Base-by-base conservation (phyloP, 331 rosid genomes). In the Acacia pycnantha region DNA sequence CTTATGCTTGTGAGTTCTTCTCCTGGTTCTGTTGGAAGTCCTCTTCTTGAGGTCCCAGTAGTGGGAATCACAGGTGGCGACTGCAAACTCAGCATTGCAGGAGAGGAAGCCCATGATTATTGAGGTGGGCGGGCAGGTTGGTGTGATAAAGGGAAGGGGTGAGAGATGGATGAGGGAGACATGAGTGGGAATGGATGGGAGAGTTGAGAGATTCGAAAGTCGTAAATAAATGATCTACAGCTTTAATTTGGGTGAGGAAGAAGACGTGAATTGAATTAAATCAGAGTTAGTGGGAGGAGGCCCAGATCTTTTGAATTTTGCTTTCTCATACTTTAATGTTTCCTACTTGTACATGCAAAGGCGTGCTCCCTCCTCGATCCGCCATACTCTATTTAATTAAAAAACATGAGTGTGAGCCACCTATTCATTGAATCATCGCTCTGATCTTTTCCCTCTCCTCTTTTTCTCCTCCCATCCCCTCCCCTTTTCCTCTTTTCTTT, bases 41-140 rank as follows among this genome's bases (percentile, higher is more conserved):
- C 40, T 86, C n/a, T 81, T 85, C 31, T 79, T 90, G 87, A 88
- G 88, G 68, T 90, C 85, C 86, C 84, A 87, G 67, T 83, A 84
- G 78, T 84, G 67, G 19, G 94, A 84, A 61, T 92, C 94, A 83
- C 98, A 94, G 77, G 85, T 88, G 73, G 97, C 90, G 54, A 88
- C 86, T 33, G 97, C 97, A 4, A 91, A 92, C 5, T 92, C 91
- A 0, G 93, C 95, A 84, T 88, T 88, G 90, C 98, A 95, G 40
- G 89, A 93, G 79, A 95, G 84, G 77, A 82, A 93, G 16, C 94
- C 94, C 98, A 95, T 94, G 50, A 13, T 46, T 43, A 56, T 40
- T 35, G 24, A 65, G 59, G 66, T 27, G 84, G 54, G 80, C 22
- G 11, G 14, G 13, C 0, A 15, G 62, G 51, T 37, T 61, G 29